Percentiles rank a stretch among this genome's conserved stretches.
phyloP scores from a whole-genome alignment of 495 filamentous ascomycete genomes.

The Trichoderma reesei region DNA sequence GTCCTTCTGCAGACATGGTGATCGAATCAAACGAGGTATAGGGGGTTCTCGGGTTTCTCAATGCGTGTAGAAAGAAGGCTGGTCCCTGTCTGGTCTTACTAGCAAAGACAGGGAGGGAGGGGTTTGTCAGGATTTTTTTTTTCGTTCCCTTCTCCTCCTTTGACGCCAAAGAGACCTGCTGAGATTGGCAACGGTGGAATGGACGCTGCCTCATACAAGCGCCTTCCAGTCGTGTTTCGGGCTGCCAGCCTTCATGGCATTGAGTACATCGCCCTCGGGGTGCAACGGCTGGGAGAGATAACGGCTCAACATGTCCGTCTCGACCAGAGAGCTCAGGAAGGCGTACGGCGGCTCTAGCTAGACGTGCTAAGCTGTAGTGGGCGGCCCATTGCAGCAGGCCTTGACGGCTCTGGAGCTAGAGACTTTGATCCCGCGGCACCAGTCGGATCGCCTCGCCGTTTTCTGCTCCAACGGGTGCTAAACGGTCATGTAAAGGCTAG shows the following conservation, averaged over 20 bases:
- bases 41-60: background rate
- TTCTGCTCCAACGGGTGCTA: background rate
- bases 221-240: background rate
- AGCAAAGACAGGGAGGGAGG: conserved; percentile 1
- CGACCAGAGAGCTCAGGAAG: background rate
- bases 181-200: background rate
- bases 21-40: conserved; percentile 2
- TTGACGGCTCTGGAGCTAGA: background rate
- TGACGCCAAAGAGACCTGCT: background rate
- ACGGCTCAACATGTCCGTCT: no score
- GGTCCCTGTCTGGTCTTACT: background rate
- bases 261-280: background rate
- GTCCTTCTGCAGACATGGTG: background rate
- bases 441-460: background rate
- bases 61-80: conserved; percentile 3
- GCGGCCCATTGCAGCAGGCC: conserved; percentile 1
- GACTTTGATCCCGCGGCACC: conserved; percentile 2
- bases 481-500: background rate
- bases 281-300: no score
- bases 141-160: background rate
- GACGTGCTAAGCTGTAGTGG: background rate
- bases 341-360: background rate
- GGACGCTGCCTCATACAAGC: background rate
- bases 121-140: background rate
- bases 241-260: background rate